Conservation (phyloP, 192 early-diverging fungal species). For the Podila epigama region DNA sequence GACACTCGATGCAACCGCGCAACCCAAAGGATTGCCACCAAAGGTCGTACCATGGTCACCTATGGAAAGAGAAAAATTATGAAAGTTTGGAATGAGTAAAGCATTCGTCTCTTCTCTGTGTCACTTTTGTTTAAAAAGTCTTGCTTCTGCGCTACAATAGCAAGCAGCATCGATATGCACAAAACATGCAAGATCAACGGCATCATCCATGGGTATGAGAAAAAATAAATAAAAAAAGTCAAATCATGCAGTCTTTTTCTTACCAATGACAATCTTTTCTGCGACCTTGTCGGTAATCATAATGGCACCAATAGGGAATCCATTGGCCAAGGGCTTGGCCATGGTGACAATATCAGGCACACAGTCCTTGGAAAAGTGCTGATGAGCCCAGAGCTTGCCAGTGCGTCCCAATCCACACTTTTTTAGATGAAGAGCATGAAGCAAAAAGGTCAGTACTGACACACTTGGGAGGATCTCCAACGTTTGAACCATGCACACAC, state of each 20-base stretch:
- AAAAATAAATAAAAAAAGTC: neutral
- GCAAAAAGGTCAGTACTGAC: no score
- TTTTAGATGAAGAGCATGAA: constrained; percentile 14
- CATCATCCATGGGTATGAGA: neutral
- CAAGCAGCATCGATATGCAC: neutral
- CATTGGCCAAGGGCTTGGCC: constrained; percentile 98
- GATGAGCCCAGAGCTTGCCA: constrained; percentile 89
- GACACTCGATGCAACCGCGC: constrained; percentile 82
- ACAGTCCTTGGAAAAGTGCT: constrained; percentile 68
- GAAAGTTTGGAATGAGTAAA: neutral
- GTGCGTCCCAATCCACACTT: constrained; percentile 91
- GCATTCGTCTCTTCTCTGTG: neutral
- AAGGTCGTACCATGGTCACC: constrained; percentile 99
- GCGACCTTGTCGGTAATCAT: constrained; percentile 81
- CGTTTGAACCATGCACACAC: neutral
- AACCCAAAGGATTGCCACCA: constrained; percentile 94
- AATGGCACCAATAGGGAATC: constrained; percentile 95
- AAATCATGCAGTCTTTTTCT: neutral
- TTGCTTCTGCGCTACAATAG: no score
- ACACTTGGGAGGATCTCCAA: no score
- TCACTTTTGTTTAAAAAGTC: neutral
- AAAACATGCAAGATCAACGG: neutral
- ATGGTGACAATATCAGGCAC: constrained; percentile 92
- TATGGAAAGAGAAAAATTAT: constrained; percentile 8
- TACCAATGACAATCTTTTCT: constrained; percentile 77